phyloP scores from a whole-genome alignment of 495 filamentous ascomycete genomes.

The Amniculicola lignicola region DNA sequence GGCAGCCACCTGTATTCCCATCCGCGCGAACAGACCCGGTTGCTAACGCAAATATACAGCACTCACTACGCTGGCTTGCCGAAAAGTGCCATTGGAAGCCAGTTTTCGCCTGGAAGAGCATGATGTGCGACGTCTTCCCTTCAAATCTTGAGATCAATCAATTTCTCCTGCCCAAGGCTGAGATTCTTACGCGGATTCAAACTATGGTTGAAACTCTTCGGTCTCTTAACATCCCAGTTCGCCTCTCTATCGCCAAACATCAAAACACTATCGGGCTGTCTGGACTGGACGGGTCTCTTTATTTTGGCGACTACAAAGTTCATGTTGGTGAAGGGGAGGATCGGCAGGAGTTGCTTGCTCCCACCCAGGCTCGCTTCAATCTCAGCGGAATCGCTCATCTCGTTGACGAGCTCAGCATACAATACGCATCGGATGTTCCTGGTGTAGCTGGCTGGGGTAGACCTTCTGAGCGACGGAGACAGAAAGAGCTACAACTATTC shows the following conservation, averaged over 20 bases:
- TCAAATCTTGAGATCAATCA: constrained; percentile 21
- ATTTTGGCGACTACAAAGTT: constrained; percentile 27
- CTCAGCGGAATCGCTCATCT: constrained; percentile 26
- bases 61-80: constrained; percentile 22
- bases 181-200: constrained; percentile 19
- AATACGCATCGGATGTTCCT: constrained; percentile 27
- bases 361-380: constrained; percentile 29
- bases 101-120: constrained; percentile 22
- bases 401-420: constrained; percentile 32
- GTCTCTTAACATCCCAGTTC: constrained; percentile 23
- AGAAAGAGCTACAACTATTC: constrained; percentile 13
- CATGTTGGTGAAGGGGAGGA: constrained; percentile 18
- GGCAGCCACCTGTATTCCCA: not conserved
- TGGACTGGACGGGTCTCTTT: constrained; percentile 24
- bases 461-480: constrained; percentile 1
- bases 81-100: constrained; percentile 25
- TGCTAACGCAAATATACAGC: constrained; percentile 14
- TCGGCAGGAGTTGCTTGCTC: constrained; percentile 13
- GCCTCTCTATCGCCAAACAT: constrained; percentile 25
- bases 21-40: constrained; percentile 18
- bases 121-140: constrained; percentile 32
- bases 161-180: constrained; percentile 19
- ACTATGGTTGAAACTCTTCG: constrained; percentile 13
- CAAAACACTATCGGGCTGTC: constrained; percentile 11
- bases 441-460: constrained; percentile 22